Evolutionary conservation across 257 asterid species (phyloP).

Genomic region (Ligustrum vulgare): DNA sequence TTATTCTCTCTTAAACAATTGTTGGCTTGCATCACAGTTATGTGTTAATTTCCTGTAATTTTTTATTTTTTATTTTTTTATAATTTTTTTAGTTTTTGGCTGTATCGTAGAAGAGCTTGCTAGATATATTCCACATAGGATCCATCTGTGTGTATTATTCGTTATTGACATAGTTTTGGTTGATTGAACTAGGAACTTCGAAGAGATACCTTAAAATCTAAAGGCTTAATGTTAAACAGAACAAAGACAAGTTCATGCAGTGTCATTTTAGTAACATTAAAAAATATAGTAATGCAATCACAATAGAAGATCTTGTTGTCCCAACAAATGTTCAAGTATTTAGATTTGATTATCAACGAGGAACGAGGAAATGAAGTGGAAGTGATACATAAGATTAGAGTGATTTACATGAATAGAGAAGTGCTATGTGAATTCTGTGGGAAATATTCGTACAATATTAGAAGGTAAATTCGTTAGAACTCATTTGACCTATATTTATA

Average conservation of each 20-base stretch:
- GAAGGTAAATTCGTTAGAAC: background rate
- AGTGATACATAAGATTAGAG: background rate
- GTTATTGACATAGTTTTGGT: background rate
- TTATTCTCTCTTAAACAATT: background rate
- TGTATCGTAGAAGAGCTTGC: too few species aligned
- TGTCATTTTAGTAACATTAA: background rate
- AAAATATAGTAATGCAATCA: background rate
- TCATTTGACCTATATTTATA: background rate
- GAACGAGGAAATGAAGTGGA: background rate
- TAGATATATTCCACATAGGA: background rate
- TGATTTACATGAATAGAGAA: background rate
- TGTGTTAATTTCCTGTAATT: background rate
- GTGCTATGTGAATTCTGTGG: background rate
- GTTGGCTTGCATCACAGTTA: background rate
- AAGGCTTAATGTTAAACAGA: background rate
- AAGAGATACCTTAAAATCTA: background rate
- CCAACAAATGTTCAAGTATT: background rate
- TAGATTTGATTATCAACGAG: background rate
- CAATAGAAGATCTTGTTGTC: background rate
- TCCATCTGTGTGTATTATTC: background rate
- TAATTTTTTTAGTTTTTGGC: too few species aligned
- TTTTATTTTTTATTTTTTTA: too few species aligned
- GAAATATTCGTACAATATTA: background rate
- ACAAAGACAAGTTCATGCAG: background rate
- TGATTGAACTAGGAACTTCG: background rate